Base-by-base conservation (phyloP, 352 stramenopile species). In the Phytophthora uliginosa region DNA sequence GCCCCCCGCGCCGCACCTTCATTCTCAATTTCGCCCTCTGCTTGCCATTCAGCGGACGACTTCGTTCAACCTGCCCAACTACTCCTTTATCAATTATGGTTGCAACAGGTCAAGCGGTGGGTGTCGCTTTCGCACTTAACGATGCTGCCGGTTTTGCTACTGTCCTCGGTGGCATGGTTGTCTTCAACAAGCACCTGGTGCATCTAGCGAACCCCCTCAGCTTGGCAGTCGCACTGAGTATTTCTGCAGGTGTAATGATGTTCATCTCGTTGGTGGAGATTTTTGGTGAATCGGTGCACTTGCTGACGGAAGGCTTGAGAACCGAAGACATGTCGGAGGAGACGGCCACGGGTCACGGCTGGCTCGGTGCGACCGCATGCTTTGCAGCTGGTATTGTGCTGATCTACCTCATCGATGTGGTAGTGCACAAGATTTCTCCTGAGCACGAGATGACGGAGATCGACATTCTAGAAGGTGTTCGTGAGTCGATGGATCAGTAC, bases 381-480 rank as follows among this genome's bases (percentile, higher is more conserved):
- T 59, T 66, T 22, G 59, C 59, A 31, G 47, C 59, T 3, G 59
- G 59, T n/a, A 66, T 66, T 13, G 20, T 13, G 2, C 59, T 66
- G 15, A 66, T 59, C 59, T 66, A 66, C 59, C 7, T 28, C 20
- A 66, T 66, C 22, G 59, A 66, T 8, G 20, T 66, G 13, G 3
- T 66, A 2, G 59, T 66, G 17, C 47, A 66, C 31, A 59, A 59
- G 33, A 24, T 66, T 5, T 59, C 59, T 6, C 59, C 59, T 4
- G 59, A 66, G 17, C 47, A 66, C 15, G 24, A 26, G 24, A 26
- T n/a, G n/a, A n/a, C n/a, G n/a, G n/a, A n/a, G n/a, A n/a, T n/a
- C n/a, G n/a, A 71, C 28, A 69, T 68, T 10, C 55, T 82, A 13
- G 66, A 81, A 26, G 26, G 61, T 48, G 24, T 76, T 48, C 71